A percentile compares a stretch with the other conserved stretches of the same genome.
phyloP scores from a whole-genome alignment of 352 stramenopile species.

The Phytophthora pluvialis region DNA sequence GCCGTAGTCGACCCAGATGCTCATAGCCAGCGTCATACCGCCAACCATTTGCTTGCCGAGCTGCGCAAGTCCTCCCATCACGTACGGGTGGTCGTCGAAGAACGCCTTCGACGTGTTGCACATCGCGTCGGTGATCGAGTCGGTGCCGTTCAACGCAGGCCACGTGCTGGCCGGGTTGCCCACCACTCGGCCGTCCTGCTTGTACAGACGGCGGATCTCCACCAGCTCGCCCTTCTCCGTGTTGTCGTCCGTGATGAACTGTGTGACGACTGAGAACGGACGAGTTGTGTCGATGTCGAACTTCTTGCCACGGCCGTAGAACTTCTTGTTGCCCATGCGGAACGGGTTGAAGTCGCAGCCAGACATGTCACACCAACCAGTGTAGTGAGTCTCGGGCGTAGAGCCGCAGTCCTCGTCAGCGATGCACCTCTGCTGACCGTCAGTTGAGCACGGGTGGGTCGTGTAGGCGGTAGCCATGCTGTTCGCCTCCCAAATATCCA shows the following conservation, averaged over 20 bases:
- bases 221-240: constrained; percentile 48
- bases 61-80: constrained; percentile 43
- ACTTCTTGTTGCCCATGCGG: constrained; percentile 55
- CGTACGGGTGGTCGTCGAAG: constrained; percentile 48
- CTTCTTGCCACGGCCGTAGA: constrained; percentile 51
- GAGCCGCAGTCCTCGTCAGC: constrained; percentile 20
- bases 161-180: constrained; percentile 36
- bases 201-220: constrained; percentile 65
- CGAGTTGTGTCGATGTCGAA: constrained; percentile 61
- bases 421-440: constrained; percentile 37
- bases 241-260: constrained; percentile 61
- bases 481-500: constrained; percentile 69
- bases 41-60: constrained; percentile 48
- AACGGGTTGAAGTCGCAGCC: constrained; percentile 67
- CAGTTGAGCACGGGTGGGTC: constrained; percentile 47
- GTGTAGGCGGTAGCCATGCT: constrained; percentile 51
- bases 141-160: constrained; percentile 16
- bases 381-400: constrained; percentile 41
- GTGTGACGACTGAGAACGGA: constrained; percentile 60
- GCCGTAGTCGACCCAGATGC: constrained; percentile 61
- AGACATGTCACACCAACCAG: constrained; percentile 62
- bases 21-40: constrained; percentile 67
- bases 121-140: constrained; percentile 50
- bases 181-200: constrained; percentile 47
- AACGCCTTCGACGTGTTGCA: constrained; percentile 45